These are phyloP conservation scores for Ceratobasidium sp. DNA, from an alignment of 1,284 basidiomycete species.

Conservation along the genomic window DNA sequence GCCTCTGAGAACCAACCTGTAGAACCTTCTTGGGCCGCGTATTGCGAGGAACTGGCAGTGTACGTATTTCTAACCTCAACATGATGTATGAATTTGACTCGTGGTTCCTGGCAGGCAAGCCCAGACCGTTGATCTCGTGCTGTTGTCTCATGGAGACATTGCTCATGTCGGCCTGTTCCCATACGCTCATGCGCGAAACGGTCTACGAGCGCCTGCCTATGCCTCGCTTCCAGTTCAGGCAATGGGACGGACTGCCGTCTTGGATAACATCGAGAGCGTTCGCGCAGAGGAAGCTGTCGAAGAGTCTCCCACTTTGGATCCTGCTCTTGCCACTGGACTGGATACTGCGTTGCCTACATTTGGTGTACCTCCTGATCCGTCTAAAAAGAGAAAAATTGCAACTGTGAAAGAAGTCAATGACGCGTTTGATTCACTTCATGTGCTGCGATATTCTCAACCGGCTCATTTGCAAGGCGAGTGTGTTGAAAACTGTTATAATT, in stretches of 20 bases:
- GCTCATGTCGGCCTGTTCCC: conserved; percentile 90
- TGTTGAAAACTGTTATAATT: background rate
- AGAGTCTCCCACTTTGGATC: conserved; percentile 44
- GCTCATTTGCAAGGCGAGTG: conserved; percentile 89
- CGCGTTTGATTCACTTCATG: conserved; percentile 92
- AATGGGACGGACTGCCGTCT: conserved; percentile 91
- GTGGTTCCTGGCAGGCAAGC: conserved; percentile 65
- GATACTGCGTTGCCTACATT: conserved; percentile 29
- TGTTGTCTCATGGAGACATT: conserved; percentile 94
- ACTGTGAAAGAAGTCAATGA: conserved; percentile 90
- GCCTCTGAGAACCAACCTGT: conserved; percentile 57
- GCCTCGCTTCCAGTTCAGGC: conserved; percentile 96
- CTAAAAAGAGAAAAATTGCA: conserved; percentile 65
- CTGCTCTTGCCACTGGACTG: conserved; percentile 17
- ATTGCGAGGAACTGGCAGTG: conserved; percentile 76
- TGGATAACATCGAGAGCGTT: conserved; percentile 85
- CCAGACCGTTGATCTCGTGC: conserved; percentile 83
- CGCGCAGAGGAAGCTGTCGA: conserved; percentile 67
- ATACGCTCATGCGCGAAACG: conserved; percentile 90
- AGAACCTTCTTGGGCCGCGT: conserved; percentile 67
- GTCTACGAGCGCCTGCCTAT: conserved; percentile 92
- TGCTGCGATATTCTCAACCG: conserved; percentile 94
- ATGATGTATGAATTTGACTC: conserved; percentile 11
- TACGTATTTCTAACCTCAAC: conserved; percentile 58
- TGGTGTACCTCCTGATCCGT: conserved; percentile 43